A percentile compares a stretch with the other conserved stretches of the same genome.
These are phyloP conservation scores for Collybia sordida DNA, from an alignment of 768 basidiomycete species.

Conservation along the genomic window DNA sequence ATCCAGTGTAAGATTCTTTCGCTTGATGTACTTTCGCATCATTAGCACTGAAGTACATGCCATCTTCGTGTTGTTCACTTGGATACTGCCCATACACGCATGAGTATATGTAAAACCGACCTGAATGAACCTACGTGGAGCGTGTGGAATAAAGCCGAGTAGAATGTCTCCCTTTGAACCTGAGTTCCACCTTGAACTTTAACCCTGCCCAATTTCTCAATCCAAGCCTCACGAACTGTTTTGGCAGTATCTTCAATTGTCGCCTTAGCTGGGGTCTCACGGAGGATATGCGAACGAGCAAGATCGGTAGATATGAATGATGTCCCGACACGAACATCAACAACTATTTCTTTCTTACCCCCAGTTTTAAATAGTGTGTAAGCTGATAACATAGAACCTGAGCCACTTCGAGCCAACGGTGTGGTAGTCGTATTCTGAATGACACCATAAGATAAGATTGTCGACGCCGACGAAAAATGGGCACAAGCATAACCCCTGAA, in stretches of 20 bases:
- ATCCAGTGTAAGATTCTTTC: slow-evolving; percentile 74
- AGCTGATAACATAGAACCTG: slow-evolving; percentile 40
- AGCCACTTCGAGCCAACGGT: slow-evolving; percentile 19
- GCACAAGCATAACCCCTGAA: slow-evolving; percentile 45
- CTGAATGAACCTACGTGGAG: slow-evolving; percentile 20
- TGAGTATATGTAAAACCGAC: neutral
- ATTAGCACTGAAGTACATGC: slow-evolving; percentile 61
- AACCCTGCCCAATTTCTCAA: slow-evolving; percentile 46
- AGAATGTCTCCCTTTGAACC: slow-evolving; percentile 38
- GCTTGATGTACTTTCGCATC: slow-evolving; percentile 49
- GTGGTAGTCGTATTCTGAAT: slow-evolving; percentile 35
- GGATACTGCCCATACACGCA: slow-evolving; percentile 43
- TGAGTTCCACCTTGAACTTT: slow-evolving; percentile 32
- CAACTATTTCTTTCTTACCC: slow-evolving; percentile 16
- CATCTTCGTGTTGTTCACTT: slow-evolving; percentile 57
- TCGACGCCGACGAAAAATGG: slow-evolving; percentile 32
- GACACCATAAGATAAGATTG: slow-evolving; percentile 45
- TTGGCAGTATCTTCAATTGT: slow-evolving; percentile 43
- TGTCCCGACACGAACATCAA: slow-evolving; percentile 56
- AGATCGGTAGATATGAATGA: slow-evolving; percentile 64
- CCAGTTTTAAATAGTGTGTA: slow-evolving; percentile 34
- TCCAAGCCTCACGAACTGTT: slow-evolving; percentile 41
- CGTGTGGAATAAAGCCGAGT: slow-evolving; percentile 36
- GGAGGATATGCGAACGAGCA: slow-evolving; percentile 44
- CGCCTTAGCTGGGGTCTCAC: slow-evolving; percentile 43